phyloP scores from a whole-genome alignment of 805 yeast genomes.

The Saccharomycopsis lassenensis region DNA sequence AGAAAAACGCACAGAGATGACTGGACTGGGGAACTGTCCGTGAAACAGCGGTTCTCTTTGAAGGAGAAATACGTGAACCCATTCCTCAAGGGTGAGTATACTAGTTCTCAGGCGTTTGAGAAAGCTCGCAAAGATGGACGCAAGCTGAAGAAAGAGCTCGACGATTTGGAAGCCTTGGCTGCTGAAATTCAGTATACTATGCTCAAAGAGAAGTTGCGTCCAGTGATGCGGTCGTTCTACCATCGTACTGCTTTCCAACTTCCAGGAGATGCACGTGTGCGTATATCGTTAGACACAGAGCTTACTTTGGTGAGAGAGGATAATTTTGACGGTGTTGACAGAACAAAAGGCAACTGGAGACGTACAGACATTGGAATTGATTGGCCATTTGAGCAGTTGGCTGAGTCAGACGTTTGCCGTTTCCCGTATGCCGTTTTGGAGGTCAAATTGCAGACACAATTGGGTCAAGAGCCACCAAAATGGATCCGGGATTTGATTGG shows the following conservation, averaged over 20 bases:
- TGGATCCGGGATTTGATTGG: conserved; percentile 93
- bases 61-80: conserved; percentile 86
- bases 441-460: conserved; percentile 92
- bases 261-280: conserved; percentile 98
- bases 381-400: conserved; percentile 82
- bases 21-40: conserved; percentile 99
- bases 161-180: conserved; percentile 84
- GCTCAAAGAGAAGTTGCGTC: conserved; percentile 73
- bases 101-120: conserved; percentile 83
- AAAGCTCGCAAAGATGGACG: conserved; percentile 90
- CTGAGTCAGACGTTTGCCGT: conserved; percentile 77
- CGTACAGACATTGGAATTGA: conserved; percentile 97
- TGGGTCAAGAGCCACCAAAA: conserved; percentile 97
- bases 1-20: conserved; percentile 98
- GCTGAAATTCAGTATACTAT: conserved; percentile 87
- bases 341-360: conserved; percentile 94
- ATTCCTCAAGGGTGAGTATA: conserved; percentile 71
- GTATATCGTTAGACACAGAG: conserved; percentile 96
- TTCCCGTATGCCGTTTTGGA: conserved; percentile 97
- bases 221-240: conserved; percentile 92
- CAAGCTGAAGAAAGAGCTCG: conserved; percentile 78
- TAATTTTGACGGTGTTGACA: conserved; percentile 83
- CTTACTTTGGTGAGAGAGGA: conserved; percentile 97
- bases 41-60: conserved; percentile 88
- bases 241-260: conserved; percentile 98